Evolutionary conservation across 768 basidiomycete species (phyloP).

Genomic region (Russula foetens): DNA sequence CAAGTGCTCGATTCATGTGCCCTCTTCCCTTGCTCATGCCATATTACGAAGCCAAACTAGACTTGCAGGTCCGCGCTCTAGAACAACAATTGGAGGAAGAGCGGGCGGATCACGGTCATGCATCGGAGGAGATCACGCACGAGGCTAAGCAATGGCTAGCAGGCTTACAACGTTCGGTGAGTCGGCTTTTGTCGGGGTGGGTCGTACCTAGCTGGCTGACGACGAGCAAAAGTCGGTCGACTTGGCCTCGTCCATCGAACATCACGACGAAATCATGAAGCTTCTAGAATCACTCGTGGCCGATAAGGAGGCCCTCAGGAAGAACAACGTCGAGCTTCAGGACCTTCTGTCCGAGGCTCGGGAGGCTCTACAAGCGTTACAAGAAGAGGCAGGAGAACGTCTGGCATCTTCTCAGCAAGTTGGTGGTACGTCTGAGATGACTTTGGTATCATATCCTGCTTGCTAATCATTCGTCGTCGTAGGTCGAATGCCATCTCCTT

Average conservation of each 20-base stretch:
- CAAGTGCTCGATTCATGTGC: no score
- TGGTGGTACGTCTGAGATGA: no score
- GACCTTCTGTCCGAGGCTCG: constrained; percentile 64
- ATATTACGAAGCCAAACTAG: constrained; percentile 50
- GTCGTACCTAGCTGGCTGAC: background rate
- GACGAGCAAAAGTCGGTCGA: constrained; percentile 27
- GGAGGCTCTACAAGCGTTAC: constrained; percentile 62
- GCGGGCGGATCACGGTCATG: constrained; percentile 50
- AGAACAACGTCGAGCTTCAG: constrained; percentile 74
- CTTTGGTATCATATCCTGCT: constrained; percentile 11
- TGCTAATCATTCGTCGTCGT: background rate
- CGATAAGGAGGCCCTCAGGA: constrained; percentile 76
- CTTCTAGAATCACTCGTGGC: constrained; percentile 81
- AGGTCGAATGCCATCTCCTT: constrained; percentile 18
- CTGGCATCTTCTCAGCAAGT: constrained; percentile 26
- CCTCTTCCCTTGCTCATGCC: background rate
- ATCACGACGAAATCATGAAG: constrained; percentile 52
- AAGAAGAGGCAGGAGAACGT: constrained; percentile 71
- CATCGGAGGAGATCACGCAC: constrained; percentile 56
- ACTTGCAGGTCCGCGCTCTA: constrained; percentile 54
- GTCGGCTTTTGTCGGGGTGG: constrained; percentile 22
- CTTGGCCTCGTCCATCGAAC: constrained; percentile 30
- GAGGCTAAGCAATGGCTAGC: constrained; percentile 60
- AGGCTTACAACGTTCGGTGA: constrained; percentile 50
- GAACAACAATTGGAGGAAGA: constrained; percentile 56